Base-by-base conservation (phyloP, 495 filamentous ascomycete species). In the Hypoxylon rickii region DNA sequence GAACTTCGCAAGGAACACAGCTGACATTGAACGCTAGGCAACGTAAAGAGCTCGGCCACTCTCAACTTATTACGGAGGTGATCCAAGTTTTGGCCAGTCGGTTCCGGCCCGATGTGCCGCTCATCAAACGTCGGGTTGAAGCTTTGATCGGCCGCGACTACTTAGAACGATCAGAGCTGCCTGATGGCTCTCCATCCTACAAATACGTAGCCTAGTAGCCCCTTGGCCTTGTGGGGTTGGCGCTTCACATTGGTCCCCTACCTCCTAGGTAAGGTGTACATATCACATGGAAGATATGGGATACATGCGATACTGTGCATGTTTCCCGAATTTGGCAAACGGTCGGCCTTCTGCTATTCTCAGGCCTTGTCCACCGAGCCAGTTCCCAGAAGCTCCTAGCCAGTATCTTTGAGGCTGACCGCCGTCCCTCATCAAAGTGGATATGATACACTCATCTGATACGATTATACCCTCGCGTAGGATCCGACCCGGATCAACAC, bases 51-150 rank as follows among this genome's bases (percentile, higher is more conserved):
- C 79, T 96, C 18, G 70, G 76, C 2, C 95, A 99, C 65, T 84
- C 87, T 19, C 83, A 91, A 46, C 84, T 99, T 24, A 82, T 94
- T 39, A 84, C 79, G 18, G 95, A 97, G 72, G 89, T 94, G 8
- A 86, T 99, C 49, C 76, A 79, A 38, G 90, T 96, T 67, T 78
- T 97, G 2, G 76, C 82, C 1, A 66, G 76, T 18, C 86, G 92
- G 44, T 99, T 99, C 75, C 86, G 86, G 51, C 95, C 94, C 0
- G 93, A 97, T 53, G 79, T 97, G 24, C 79, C 80, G 32, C 89
- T 97, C 80, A 87, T 97, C 73, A 99, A 99, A 77, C 86, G 84
- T 66, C 84, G 89, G n/a, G 90, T 99, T 51, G 94, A 99, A 69
- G 89, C 87, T 61, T 71, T 99, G 58, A 94, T 99, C 44, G 86